A percentile compares a stretch with the other conserved stretches of the same genome.
These are phyloP conservation scores for Orbilia quercus DNA, from an alignment of 2,329 filamentous ascomycete species.

Conservation along the genomic window DNA sequence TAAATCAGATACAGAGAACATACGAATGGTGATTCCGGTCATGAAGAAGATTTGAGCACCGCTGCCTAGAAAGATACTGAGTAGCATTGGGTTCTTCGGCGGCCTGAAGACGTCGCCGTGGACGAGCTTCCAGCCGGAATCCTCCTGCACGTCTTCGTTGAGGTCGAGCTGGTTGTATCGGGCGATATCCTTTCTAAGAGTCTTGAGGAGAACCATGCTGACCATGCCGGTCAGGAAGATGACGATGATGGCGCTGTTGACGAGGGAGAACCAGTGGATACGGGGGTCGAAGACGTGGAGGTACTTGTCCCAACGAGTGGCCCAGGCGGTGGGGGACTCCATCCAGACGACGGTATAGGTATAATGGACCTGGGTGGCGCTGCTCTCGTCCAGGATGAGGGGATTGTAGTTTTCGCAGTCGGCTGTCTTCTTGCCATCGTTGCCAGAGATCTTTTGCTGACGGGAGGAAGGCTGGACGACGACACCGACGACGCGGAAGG, in stretches of 20 bases:
- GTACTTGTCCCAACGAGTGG: conserved; percentile 98
- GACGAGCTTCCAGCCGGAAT: conserved; percentile 98
- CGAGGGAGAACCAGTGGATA: conserved; percentile 98
- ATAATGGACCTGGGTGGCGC: conserved; percentile 77
- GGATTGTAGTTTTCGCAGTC: conserved; percentile 73
- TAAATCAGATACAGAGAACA: conserved; percentile 56
- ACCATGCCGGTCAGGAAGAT: conserved; percentile 91
- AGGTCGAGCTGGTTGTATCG: conserved; percentile 94
- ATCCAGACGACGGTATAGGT: conserved; percentile 95
- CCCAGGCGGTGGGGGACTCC: conserved; percentile 86
- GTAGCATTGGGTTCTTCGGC: conserved; percentile 81
- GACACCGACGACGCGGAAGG: conserved; percentile 90
- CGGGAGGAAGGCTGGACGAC: conserved; percentile 84
- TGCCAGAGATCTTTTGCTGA: conserved; percentile 68
- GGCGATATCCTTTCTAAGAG: conserved; percentile 92
- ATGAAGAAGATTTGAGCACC: conserved; percentile 97
- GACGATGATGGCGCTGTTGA: conserved; percentile 95
- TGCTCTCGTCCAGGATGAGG: conserved; percentile 74
- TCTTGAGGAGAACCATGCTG: conserved; percentile 87
- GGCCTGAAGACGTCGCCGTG: conserved; percentile 97
- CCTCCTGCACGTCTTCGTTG: conserved; percentile 94
- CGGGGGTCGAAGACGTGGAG: conserved; percentile 96
- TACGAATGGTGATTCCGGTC: conserved; percentile 87
- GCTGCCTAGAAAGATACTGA: conserved; percentile 90
- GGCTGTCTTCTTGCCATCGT: conserved; percentile 65